Evolutionary conservation across 2,329 filamentous ascomycete genomes (phyloP), one percentile per base, ranked within the genome.

Genomic region (Pseudocercospora eumusae): DNA sequence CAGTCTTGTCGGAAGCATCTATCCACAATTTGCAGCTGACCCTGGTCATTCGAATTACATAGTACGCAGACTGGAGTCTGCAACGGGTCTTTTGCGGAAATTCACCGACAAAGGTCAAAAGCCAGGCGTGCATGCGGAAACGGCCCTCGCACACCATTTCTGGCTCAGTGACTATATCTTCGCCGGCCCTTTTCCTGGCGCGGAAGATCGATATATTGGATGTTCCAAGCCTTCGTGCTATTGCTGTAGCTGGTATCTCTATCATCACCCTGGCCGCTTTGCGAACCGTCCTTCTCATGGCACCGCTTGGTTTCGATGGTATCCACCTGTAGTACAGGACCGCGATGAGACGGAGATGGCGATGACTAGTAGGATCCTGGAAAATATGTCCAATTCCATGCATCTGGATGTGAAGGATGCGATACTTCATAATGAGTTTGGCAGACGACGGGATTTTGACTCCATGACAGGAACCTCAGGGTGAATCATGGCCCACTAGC

Each of bases 151-250:
- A 6, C 25, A 59, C 18, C 60, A 62, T 27, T 62, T 62, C 50
- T 49, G 54, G 40, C 25, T 8, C n/a, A 36, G 40, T 9, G 9
- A 49, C 6, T 50, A 54, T n/a, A 40, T 20, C 3, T 62, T 62
- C 36, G 56, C 33, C 7, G 20, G 49, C n/a, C 44, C 44, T 20
- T 10, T 6, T 21, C 15, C 15, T 21, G 44, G n/a, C 10, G 15
- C n/a, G n/a, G n/a, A n/a, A n/a, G n/a, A n/a, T n/a, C n/a, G n/a
- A n/a, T n/a, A n/a, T n/a, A n/a, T n/a, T n/a, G n/a, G 56, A 36
- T 52, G 47, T 21, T 56, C 47, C 45, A 62, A 62, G 23, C 56
- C 60, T 10, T 62, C 60, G 18, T 62, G 60, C 27, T 62, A 59
- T 44, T 21, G 27, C 23, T 62, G 56, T 18, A 52, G 28, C 8